These are phyloP conservation scores for Stygiomarasmius scandens DNA, from an alignment of 1,284 basidiomycete genomes.

Conservation along the genomic window DNA sequence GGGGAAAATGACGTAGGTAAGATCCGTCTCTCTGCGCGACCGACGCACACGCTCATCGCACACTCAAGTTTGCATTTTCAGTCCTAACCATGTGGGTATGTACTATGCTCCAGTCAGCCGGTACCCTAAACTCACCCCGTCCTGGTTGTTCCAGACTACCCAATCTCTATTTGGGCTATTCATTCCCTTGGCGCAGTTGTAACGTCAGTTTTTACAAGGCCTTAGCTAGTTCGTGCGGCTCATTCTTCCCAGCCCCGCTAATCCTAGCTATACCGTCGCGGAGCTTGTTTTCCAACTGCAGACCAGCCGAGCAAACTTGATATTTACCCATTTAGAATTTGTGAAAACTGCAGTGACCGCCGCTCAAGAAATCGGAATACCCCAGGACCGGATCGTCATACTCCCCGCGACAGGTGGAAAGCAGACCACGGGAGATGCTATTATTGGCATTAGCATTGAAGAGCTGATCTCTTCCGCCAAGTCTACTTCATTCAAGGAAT, in stretches of 20 bases:
- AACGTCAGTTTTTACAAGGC: conserved; percentile 49
- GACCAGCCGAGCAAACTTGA: conserved; percentile 53
- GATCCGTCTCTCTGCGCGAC: conserved; percentile 11
- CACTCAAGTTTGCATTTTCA: conserved; percentile 61
- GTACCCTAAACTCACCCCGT: not conserved
- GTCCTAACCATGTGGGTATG: conserved; percentile 68
- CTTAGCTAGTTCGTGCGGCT: not conserved
- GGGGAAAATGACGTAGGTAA: conserved; percentile 43
- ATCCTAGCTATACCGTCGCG: conserved; percentile 70
- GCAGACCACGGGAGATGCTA: not conserved
- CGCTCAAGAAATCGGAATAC: conserved; percentile 54
- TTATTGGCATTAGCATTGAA: conserved; percentile 44
- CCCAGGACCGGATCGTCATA: conserved; percentile 56
- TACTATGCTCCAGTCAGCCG: not conserved
- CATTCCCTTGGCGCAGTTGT: conserved; percentile 74
- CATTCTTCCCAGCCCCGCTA: conserved; percentile 44
- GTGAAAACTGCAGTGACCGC: conserved; percentile 58
- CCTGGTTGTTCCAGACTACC: conserved; percentile 57
- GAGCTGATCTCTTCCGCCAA: conserved; percentile 53
- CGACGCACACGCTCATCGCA: conserved; percentile 1
- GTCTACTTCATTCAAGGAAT: conserved; percentile 36
- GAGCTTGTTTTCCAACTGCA: conserved; percentile 72
- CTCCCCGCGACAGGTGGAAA: conserved; percentile 38
- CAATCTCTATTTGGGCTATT: conserved; percentile 71
- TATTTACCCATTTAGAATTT: conserved; percentile 68